Percentiles rank a stretch among this genome's conserved stretches.
These are phyloP conservation scores for Skeletonema grethae DNA, from an alignment of 108 stramenopile genomes.

Conservation along the genomic window DNA sequence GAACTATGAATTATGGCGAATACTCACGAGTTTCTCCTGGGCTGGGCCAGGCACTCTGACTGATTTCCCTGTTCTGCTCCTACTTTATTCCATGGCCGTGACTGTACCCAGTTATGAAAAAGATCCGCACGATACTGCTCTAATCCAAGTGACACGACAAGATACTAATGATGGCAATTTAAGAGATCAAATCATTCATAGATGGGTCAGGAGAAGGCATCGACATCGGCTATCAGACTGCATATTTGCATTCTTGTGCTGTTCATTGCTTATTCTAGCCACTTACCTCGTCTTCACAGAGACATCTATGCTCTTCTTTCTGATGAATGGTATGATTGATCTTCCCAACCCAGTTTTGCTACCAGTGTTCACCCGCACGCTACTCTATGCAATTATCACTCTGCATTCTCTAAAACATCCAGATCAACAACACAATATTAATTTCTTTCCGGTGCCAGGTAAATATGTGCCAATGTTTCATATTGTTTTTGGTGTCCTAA, in stretches of 20 bases:
- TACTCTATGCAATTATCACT: conserved; percentile 36
- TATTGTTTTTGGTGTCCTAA: conserved; percentile 25
- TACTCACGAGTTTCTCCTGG: conserved; percentile 34
- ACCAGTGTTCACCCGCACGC: conserved; percentile 40
- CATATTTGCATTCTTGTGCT: conserved; percentile 31
- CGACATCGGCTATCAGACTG: conserved; percentile 25
- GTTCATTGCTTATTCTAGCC: conserved; percentile 21
- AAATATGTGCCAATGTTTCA: conserved; percentile 43
- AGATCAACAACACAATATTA: conserved; percentile 23
- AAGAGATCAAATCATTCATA: conserved; percentile 10
- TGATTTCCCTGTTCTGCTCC: conserved; percentile 31
- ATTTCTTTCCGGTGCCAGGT: conserved; percentile 46
- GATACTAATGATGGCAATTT: conserved; percentile 4
- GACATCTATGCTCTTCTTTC: conserved; percentile 15
- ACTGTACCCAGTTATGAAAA: conserved; percentile 26
- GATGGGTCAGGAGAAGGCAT: conserved; percentile 2
- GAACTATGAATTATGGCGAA: conserved; percentile 48
- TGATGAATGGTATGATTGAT: not conserved
- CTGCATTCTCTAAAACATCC: conserved; percentile 31
- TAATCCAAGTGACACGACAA: not conserved
- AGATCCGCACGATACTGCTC: conserved; percentile 31
- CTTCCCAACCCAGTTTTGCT: conserved; percentile 10
- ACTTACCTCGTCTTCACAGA: conserved; percentile 35
- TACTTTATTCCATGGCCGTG: conserved; percentile 33
- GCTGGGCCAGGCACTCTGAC: conserved; percentile 31